Evolutionary conservation across 2,329 filamentous ascomycete species (phyloP).

Genomic region (Aureobasidium sp.): DNA sequence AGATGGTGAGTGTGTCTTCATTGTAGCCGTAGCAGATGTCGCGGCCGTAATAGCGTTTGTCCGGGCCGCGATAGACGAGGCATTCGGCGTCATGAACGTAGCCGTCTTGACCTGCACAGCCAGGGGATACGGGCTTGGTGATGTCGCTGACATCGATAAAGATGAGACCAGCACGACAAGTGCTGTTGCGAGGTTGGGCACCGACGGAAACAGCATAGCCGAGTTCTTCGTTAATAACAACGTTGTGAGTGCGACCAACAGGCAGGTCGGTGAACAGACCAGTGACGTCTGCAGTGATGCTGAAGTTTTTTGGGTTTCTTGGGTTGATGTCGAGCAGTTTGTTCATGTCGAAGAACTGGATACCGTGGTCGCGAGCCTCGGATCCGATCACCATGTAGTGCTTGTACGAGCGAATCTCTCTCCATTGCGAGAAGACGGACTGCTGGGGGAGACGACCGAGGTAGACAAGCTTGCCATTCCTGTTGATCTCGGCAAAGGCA

Average conservation of each 20-base stretch:
- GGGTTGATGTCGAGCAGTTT: conserved; percentile 44
- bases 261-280: conserved; percentile 35
- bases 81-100: conserved; percentile 52
- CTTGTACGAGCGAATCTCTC: conserved; percentile 42
- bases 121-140: conserved; percentile 40
- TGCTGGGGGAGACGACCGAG: conserved; percentile 45
- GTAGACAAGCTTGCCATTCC: conserved; percentile 43
- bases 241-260: conserved; percentile 44
- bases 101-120: conserved; percentile 43
- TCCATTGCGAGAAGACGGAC: conserved; percentile 41
- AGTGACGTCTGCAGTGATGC: conserved; percentile 32
- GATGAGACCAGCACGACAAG: conserved; percentile 43
- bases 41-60: conserved; percentile 34
- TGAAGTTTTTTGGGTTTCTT: conserved; percentile 34
- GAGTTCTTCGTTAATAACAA: conserved; percentile 43
- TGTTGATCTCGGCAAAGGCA: conserved; percentile 45
- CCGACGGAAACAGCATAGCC: conserved; percentile 39
- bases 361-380: conserved; percentile 44
- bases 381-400: conserved; percentile 36
- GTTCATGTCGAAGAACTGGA: conserved; percentile 56
- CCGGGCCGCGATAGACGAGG: conserved; percentile 42
- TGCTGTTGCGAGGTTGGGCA: conserved; percentile 33
- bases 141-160: conserved; percentile 47
- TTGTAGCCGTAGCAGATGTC: conserved; percentile 47
- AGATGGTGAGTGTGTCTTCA: conserved; percentile 40